Evolutionary conservation across 1,284 basidiomycete genomes (phyloP).

Genomic region (Sanguinoderma infundibulare): DNA sequence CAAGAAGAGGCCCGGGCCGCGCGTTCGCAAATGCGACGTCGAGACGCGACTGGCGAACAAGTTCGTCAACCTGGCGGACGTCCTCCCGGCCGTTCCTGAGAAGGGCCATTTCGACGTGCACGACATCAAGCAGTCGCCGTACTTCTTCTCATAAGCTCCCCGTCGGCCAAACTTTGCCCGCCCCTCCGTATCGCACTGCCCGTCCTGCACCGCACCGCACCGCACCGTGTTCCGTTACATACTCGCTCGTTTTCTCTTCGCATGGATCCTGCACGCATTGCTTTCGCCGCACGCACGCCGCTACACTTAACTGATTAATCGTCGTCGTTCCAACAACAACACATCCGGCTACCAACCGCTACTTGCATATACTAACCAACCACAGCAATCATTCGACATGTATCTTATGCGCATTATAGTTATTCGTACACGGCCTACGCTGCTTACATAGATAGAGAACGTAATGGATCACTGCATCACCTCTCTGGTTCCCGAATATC

Average conservation of each 20-base stretch:
- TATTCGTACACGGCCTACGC: slow-evolving; percentile 9
- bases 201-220: no score
- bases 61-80: slow-evolving; percentile 78
- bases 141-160: slow-evolving; percentile 83
- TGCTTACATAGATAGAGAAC: slow-evolving; percentile 11
- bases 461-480: background rate
- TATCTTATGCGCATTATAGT: slow-evolving; percentile 27
- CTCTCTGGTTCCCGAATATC: background rate
- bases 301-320: background rate
- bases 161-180: background rate
- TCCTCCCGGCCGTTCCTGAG: slow-evolving; percentile 84
- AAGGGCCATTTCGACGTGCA: slow-evolving; percentile 91
- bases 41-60: slow-evolving; percentile 37
- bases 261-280: slow-evolving; percentile 5
- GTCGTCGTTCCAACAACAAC: background rate
- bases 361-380: slow-evolving; percentile 4
- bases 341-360: background rate
- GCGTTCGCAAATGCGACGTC: slow-evolving; percentile 21
- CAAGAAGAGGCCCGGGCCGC: slow-evolving; percentile 10
- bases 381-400: slow-evolving; percentile 14
- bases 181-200: no score
- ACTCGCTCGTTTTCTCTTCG: background rate
- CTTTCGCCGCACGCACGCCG: slow-evolving; percentile 1
- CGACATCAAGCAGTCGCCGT: slow-evolving; percentile 80
- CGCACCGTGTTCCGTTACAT: background rate